These are phyloP conservation scores for Pyronema omphalodes DNA, from an alignment of 495 filamentous ascomycete species.

Conservation along the genomic window DNA sequence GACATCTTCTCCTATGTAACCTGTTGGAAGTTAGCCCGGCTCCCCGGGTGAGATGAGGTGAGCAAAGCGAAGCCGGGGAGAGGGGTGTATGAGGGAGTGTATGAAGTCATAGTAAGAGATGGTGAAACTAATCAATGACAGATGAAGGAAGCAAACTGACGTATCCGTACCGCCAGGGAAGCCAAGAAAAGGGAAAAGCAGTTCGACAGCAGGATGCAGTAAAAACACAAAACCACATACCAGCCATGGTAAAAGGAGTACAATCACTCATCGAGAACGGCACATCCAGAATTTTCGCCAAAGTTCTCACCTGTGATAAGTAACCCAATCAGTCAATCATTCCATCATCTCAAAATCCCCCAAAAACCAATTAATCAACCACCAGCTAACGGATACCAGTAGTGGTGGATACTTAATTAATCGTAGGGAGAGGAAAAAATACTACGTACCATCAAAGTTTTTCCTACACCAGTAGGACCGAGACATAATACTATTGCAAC, in stretches of 20 bases:
- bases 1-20: slow-evolving; percentile 92
- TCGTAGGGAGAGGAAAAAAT: slow-evolving; percentile 10
- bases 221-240: neutral
- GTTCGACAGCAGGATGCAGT: too few relatives aligned
- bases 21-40: slow-evolving; percentile 32
- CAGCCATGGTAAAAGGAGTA: slow-evolving; percentile 58
- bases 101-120: neutral
- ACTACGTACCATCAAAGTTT: slow-evolving; percentile 87
- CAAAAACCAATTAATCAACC: too few relatives aligned
- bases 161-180: too few relatives aligned
- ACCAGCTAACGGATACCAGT: too few relatives aligned
- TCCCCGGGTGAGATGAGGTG: neutral
- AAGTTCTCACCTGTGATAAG: slow-evolving; percentile 27
- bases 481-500: slow-evolving; percentile 48
- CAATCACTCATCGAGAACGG: slow-evolving; percentile 89
- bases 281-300: slow-evolving; percentile 65
- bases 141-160: too few relatives aligned
- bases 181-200: too few relatives aligned
- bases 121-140: too few relatives aligned
- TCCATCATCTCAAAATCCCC: neutral
- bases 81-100: too few relatives aligned
- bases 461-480: slow-evolving; percentile 87
- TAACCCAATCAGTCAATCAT: neutral
- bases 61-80: too few relatives aligned
- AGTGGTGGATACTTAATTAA: too few relatives aligned